Evolutionary conservation across 306 rosid species (phyloP), one percentile per base, ranked within the genome.

Genomic region (Pyrus betulifolia): DNA sequence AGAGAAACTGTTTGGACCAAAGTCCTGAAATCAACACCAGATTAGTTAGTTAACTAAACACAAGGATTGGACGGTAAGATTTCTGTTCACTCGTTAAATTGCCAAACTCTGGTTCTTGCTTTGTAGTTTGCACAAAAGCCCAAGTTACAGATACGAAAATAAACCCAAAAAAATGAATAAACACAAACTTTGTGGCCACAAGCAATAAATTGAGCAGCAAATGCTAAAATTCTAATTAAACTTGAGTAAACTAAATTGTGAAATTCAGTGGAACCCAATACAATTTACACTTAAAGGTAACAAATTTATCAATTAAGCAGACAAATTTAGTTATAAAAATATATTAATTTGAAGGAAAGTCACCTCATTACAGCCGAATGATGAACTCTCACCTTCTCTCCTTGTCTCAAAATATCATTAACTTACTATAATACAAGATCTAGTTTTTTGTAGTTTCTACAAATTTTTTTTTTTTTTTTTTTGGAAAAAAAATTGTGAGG

Each of bases 351-450:
- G 21, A 70, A 72, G n/a, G 14, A 67, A 60, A 75, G 68, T 83
- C 67, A 67, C 28, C 33, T 71, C 79, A 72, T 76, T 79, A 60
- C 84, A 72, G 22, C 71, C 76, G 68, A 69, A 57, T 23, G 65
- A 68, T 33, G 52, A 61, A 27, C 40, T 35, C 58, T 68, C 40
- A 70, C 58, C 64, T 69, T 78, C 75, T 79, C 69, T 61, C 72
- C 44, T 45, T 45, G 70, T 55, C 78, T 71, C 72, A 72, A 49
- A 72, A 79, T 71, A 80, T 60, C 82, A 83, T 71, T 46, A 45
- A 28, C 67, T 59, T 74, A 46, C 69, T 67, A 78, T 76, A 21
- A 23, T 70, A 84, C 83, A 83, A 7, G 71, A 72, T 66, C 44
- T 33, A 59, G 60, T 71, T 54, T 51, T 33, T 60, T 25, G 15